Evolutionary conservation across 2,329 filamentous ascomycete genomes (phyloP).

Genomic region (Ceratocystiopsis minuta): DNA sequence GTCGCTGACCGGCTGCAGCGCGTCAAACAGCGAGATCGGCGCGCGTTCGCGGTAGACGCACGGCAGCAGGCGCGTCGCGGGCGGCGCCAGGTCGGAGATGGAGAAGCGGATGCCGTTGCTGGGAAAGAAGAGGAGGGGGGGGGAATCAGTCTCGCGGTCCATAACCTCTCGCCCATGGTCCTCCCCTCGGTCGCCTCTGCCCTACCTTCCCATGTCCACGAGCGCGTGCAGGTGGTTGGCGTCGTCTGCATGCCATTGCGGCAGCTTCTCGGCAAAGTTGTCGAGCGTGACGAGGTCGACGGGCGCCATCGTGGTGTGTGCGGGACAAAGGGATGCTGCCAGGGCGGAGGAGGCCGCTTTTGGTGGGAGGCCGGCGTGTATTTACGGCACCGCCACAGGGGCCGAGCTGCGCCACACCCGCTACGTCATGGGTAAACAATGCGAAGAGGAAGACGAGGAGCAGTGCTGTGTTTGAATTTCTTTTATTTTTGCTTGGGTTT

Average conservation of each 20-base stretch:
- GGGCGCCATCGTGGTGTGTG: neutral
- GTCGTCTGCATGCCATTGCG: conserved; percentile 27
- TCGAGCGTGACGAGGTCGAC: conserved; percentile 31
- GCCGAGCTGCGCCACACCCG: no score
- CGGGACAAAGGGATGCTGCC: no score
- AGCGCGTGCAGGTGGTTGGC: conserved; percentile 35
- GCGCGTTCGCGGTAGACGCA: conserved; percentile 65
- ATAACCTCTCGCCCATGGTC: no score
- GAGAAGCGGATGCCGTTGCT: conserved; percentile 91
- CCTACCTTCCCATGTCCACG: conserved; percentile 38
- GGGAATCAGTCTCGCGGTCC: no score
- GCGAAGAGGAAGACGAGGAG: no score
- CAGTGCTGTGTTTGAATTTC: no score
- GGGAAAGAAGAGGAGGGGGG: neutral
- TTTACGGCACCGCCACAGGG: no score
- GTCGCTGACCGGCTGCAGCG: conserved; percentile 28
- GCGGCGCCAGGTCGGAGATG: conserved; percentile 61
- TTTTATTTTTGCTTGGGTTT: no score
- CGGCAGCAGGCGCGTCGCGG: conserved; percentile 51
- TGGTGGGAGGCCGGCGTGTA: no score
- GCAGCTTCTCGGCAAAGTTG: conserved; percentile 30
- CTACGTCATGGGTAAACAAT: no score
- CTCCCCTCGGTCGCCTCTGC: conserved; percentile 17
- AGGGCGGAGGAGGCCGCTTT: no score
- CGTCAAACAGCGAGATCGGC: conserved; percentile 75